Evolutionary conservation across 192 early-diverging fungal genomes (phyloP).

Genomic region (Rhizophagus prolifer): DNA sequence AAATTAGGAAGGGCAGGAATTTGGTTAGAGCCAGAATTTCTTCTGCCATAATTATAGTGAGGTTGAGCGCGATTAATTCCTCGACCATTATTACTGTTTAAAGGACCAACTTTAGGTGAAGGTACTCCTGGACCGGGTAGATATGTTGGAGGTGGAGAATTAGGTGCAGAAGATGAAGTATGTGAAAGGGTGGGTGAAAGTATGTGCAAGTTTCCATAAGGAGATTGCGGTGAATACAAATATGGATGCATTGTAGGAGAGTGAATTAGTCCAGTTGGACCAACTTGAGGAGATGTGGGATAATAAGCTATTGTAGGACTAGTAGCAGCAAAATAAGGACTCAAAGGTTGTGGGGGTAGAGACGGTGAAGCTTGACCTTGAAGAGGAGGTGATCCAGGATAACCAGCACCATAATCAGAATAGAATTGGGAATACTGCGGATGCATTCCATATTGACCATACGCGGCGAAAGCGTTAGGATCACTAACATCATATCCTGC

Average conservation of each 20-base stretch:
- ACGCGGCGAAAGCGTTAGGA: conserved; percentile 26
- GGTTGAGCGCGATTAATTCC: conserved; percentile 15
- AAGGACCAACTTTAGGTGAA: conserved; percentile 26
- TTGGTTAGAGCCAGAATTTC: conserved; percentile 31
- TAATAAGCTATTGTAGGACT: conserved; percentile 33
- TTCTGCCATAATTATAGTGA: conserved; percentile 23
- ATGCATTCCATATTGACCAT: conserved; percentile 40
- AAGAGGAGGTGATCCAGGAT: conserved; percentile 45
- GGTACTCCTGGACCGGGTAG: conserved; percentile 31
- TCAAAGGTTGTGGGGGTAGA: conserved; percentile 41
- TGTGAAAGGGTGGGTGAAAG: conserved; percentile 44
- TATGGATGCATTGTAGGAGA: conserved; percentile 44
- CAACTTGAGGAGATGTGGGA: conserved; percentile 33
- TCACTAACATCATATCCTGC: conserved; percentile 36
- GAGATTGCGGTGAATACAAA: conserved; percentile 38
- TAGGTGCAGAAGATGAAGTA: conserved; percentile 32
- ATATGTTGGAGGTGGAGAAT: conserved; percentile 34
- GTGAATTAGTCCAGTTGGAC: conserved; percentile 35
- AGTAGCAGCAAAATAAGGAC: conserved; percentile 45
- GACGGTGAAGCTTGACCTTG: conserved; percentile 42
- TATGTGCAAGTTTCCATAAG: conserved; percentile 37
- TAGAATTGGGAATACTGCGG: conserved; percentile 47
- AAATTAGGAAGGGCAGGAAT: conserved; percentile 28
- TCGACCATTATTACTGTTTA: conserved; percentile 2
- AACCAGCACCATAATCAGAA: conserved; percentile 40